Evolutionary conservation across 2,329 filamentous ascomycete genomes (phyloP), one percentile per base, ranked within the genome.

Genomic region (Colletotrichum karsti): DNA sequence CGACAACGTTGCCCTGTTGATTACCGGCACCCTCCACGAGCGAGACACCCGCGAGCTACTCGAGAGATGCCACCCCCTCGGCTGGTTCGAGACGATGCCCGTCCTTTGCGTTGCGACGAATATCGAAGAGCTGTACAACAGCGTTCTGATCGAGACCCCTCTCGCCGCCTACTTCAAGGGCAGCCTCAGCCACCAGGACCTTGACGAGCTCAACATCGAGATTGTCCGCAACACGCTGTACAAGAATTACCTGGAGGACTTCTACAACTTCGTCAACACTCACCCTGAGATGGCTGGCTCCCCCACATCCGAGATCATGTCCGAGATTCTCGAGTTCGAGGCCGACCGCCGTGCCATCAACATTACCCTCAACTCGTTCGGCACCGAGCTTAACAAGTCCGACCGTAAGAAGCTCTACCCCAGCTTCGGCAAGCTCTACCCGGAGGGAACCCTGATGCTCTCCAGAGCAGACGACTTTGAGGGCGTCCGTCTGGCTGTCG

Each of bases 231-330:
- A 99, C 82, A 99, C 95, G 1, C 86, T 99, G 37, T 99, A 98
- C 87, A 99, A 99, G 88, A 98, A 98, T 85, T 99, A 99, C 79
- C 88, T 99, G 7, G 96, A 99, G 79, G 96, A 98, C 79, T 99
- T 99, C 80, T 90, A 98, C 84, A 88, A 92, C 72, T 99, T 98
- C 79, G 92, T 98, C 81, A 97, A 95, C 82, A 92, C 91, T 9
- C 89, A 97, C 76, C 86, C 94, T 0, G 95, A 97, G 44, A 92
- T 98, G 82, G 87, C 88, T 39, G 93, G 94, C 39, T 97, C 95
- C 7, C 94, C 96, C 1, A 99, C 96, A 0, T 87, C 94, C 46
- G 94, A 97, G 75, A 91, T 98, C 78, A 99, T 99, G 96, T 91
- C 92, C 7, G 95, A 98, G 82, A 93, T 98, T 57, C 85, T 99